phyloP scores from a whole-genome alignment of 1,284 basidiomycete species.

The Apiotrichum gracile region DNA sequence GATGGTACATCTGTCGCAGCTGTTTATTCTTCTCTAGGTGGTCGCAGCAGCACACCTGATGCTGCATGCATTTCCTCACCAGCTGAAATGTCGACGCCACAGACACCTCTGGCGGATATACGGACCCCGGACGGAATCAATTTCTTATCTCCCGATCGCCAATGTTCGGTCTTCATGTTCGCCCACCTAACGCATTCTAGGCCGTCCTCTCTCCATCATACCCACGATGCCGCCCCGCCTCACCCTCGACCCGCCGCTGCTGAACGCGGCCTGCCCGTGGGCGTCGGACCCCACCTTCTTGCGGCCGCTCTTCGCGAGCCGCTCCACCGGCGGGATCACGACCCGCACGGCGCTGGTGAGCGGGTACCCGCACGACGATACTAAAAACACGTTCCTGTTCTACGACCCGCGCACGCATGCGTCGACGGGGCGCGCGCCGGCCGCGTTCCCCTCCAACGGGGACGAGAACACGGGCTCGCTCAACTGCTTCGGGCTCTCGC shows the following conservation, averaged over 20 bases:
- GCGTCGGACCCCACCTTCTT: slow-evolving; percentile 9
- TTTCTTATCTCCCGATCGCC: no score
- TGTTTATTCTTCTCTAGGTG: no score
- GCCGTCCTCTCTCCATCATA: neutral
- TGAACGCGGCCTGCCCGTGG: slow-evolving; percentile 19
- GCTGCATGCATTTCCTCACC: no score
- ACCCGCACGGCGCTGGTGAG: slow-evolving; percentile 16
- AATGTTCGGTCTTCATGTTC: neutral
- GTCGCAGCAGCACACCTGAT: no score
- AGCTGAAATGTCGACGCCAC: no score
- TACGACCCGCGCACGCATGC: slow-evolving; percentile 4
- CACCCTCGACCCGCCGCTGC: slow-evolving; percentile 8
- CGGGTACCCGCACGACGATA: slow-evolving; percentile 16
- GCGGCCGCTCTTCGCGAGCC: slow-evolving; percentile 6
- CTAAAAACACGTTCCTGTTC: slow-evolving; percentile 18
- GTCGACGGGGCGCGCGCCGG: neutral
- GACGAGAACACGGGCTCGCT: neutral
- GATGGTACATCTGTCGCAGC: no score
- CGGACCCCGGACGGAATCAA: no score
- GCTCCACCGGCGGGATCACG: slow-evolving; percentile 13
- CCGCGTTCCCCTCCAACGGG: slow-evolving; percentile 1
- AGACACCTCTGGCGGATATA: no score
- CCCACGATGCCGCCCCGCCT: slow-evolving; percentile 2
- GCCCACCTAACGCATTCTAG: neutral
- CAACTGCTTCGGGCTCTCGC: slow-evolving; percentile 15